Percentiles rank a stretch among this genome's conserved stretches.
Evolutionary conservation across 2,329 filamentous ascomycete species (phyloP).

Genomic region (Huntiella savannae): DNA sequence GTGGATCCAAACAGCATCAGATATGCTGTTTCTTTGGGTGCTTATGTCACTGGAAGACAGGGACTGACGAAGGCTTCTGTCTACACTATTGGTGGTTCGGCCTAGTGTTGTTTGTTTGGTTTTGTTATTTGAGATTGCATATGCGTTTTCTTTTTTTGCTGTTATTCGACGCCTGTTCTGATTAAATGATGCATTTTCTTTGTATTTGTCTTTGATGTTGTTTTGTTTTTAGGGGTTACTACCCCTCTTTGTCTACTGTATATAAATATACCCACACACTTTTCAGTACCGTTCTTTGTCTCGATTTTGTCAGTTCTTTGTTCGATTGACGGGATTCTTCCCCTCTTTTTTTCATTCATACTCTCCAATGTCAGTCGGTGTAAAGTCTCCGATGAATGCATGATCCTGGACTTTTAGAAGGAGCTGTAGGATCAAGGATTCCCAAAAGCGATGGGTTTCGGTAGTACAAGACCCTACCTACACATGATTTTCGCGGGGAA

Average conservation of each 20-base stretch:
- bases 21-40: constrained; percentile 54
- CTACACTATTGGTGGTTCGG: constrained; percentile 32
- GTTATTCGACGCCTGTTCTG: neutral
- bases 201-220: constrained; percentile 1
- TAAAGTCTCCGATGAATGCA: too few species aligned
- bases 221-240: neutral
- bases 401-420: too few species aligned
- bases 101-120: constrained; percentile 7
- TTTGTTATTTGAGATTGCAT: constrained; percentile 8
- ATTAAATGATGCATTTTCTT: neutral
- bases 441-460: too few species aligned
- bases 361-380: too few species aligned
- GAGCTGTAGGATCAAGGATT: too few species aligned
- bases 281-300: neutral
- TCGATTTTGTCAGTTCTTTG: neutral
- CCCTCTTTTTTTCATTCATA: too few species aligned
- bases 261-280: neutral
- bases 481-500: too few species aligned
- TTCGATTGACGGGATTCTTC: neutral
- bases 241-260: neutral
- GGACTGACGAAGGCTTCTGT: constrained; percentile 60
- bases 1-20: constrained; percentile 41
- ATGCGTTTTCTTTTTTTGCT: constrained; percentile 11
- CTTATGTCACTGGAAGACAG: constrained; percentile 59
- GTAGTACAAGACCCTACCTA: too few species aligned